phyloP scores from a whole-genome alignment of 2,329 filamentous ascomycete genomes.

The Penicillium sp. region DNA sequence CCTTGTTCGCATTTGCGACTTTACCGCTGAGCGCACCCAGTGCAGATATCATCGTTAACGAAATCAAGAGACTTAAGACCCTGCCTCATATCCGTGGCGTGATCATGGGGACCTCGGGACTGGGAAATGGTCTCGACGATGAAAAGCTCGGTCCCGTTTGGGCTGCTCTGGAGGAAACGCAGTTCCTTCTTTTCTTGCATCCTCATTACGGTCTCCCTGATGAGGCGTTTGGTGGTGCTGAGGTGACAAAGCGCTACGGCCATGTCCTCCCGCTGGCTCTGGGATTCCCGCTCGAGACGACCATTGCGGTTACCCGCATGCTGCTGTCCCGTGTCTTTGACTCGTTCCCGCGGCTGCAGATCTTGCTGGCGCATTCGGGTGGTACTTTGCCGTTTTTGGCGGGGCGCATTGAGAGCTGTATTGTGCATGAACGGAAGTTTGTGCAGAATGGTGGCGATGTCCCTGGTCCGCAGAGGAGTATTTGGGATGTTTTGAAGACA shows the following conservation, averaged over 20 bases:
- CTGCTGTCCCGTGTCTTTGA: constrained; percentile 84
- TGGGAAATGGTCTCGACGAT: constrained; percentile 80
- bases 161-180: constrained; percentile 61
- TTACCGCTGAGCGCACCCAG: constrained; percentile 70
- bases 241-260: constrained; percentile 68
- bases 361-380: constrained; percentile 83
- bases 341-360: constrained; percentile 62
- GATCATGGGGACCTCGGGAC: constrained; percentile 79
- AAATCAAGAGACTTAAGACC: constrained; percentile 61
- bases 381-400: constrained; percentile 87
- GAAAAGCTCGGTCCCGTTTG: constrained; percentile 69
- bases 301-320: constrained; percentile 85
- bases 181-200: constrained; percentile 75
- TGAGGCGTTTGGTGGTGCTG: constrained; percentile 75
- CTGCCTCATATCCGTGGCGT: constrained; percentile 75
- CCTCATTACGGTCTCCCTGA: constrained; percentile 86
- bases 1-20: constrained; percentile 79
- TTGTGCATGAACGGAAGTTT: constrained; percentile 76
- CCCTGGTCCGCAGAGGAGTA: constrained; percentile 56
- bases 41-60: constrained; percentile 56
- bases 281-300: constrained; percentile 89
- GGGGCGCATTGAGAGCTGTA: constrained; percentile 82
- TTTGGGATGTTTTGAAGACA: constrained; percentile 65
- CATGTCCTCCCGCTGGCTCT: constrained; percentile 83
- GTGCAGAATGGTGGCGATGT: constrained; percentile 60